These are phyloP conservation scores for Nevesoporus exiguus DNA, from an alignment of 768 basidiomycete species.

Conservation along the genomic window DNA sequence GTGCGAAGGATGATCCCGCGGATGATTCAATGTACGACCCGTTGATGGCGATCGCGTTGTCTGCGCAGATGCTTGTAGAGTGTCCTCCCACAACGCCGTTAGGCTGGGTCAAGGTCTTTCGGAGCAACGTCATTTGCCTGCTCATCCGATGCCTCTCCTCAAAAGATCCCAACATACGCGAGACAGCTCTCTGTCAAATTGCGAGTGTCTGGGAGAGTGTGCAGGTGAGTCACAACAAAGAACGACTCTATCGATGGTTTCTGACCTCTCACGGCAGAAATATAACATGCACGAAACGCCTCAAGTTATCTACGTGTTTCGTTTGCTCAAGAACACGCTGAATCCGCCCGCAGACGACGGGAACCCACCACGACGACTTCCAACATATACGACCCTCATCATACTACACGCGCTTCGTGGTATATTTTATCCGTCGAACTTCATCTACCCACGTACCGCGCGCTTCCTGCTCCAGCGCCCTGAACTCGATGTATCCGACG, in stretches of 20 bases:
- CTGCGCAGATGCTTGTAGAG: conserved; percentile 61
- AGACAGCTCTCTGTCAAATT: conserved; percentile 58
- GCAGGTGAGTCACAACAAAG: conserved; percentile 52
- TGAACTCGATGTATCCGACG: conserved; percentile 72
- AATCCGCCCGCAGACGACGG: conserved; percentile 38
- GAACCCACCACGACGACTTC: conserved; percentile 54
- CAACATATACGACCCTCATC: conserved; percentile 77
- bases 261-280: conserved; percentile 28
- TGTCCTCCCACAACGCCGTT: conserved; percentile 54
- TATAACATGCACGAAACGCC: conserved; percentile 76
- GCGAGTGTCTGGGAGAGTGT: conserved; percentile 57
- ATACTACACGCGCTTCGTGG: conserved; percentile 78
- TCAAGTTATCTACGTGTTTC: conserved; percentile 69
- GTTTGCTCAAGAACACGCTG: conserved; percentile 27
- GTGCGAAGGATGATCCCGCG: conserved; percentile 19
- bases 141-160: conserved; percentile 71
- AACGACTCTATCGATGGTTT: neutral
- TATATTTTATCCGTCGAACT: conserved; percentile 83
- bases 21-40: conserved; percentile 71
- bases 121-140: conserved; percentile 74
- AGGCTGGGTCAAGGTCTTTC: conserved; percentile 80
- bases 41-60: conserved; percentile 65
- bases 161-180: conserved; percentile 56
- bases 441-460: conserved; percentile 82
- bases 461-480: conserved; percentile 90